Conservation (phyloP, 1,284 basidiomycete species). For the Rhizoctonia solani region DNA sequence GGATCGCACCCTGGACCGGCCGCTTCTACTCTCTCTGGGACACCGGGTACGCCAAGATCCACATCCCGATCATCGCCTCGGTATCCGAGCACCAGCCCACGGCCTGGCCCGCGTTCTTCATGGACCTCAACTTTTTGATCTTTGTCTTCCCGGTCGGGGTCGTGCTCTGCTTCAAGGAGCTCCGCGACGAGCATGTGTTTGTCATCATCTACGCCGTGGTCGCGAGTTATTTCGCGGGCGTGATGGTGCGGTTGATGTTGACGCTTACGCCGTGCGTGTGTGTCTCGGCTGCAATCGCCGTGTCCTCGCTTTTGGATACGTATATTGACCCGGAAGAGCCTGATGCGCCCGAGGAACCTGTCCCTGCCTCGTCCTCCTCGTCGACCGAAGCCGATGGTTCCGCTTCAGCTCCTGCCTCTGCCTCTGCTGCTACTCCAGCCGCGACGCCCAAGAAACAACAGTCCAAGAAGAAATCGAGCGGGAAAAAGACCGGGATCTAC, state of each 20-base stretch:
- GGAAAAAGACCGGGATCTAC: slow-evolving; percentile 68
- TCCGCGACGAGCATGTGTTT: slow-evolving; percentile 97
- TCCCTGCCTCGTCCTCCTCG: slow-evolving; percentile 43
- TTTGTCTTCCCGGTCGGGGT: slow-evolving; percentile 98
- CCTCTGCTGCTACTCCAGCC: slow-evolving; percentile 39
- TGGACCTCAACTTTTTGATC: slow-evolving; percentile 97
- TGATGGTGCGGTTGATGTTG: slow-evolving; percentile 98
- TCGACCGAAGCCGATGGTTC: too few relatives aligned
- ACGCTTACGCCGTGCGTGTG: slow-evolving; percentile 92
- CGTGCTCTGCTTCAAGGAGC: slow-evolving; percentile 88
- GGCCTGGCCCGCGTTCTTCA: slow-evolving; percentile 99
- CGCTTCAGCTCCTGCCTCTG: too few relatives aligned
- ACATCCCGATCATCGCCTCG: slow-evolving; percentile 98
- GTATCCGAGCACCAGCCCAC: slow-evolving; percentile 99
- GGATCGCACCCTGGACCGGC: slow-evolving; percentile 99
- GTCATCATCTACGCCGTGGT: slow-evolving; percentile 98
- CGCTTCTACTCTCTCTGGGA: slow-evolving; percentile 99
- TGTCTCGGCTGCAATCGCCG: slow-evolving; percentile 87
- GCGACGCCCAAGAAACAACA: slow-evolving; percentile 62
- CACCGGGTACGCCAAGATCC: slow-evolving; percentile 97
- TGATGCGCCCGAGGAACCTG: slow-evolving; percentile 44
- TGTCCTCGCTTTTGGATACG: slow-evolving; percentile 86
- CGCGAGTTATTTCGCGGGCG: slow-evolving; percentile 97
- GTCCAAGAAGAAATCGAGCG: slow-evolving; percentile 48
- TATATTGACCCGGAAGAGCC: slow-evolving; percentile 69